Base-by-base conservation (phyloP, 306 rosid genomes). In the Cicer pinnatifidum region DNA sequence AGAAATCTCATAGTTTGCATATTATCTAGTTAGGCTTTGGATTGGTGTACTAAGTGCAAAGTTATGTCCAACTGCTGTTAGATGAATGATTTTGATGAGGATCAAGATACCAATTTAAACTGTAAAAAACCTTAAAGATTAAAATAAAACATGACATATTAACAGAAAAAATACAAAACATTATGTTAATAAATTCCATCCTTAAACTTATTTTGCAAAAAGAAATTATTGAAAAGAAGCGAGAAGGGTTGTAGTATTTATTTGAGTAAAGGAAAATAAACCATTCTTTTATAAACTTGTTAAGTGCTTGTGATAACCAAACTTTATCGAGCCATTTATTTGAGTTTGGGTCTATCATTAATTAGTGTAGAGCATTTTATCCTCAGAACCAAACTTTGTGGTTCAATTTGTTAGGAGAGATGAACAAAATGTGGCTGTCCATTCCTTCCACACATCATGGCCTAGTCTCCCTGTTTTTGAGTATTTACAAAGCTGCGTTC, bases 261-360 rank as follows among this genome's bases (percentile, higher is more conserved):
- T 16, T 39, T 67, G 37, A 62, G 51, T 61, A 61, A 17, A 62
- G 72, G 64, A 47, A 44, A 60, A 60, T 17, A 35, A 76, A 52
- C 38, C 40, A 56, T 20, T 9, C 45, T 10, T 44, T 53, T 61
- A 44, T 60, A 51, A 53, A 9, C 16, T 11, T 10, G 40, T 62
- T 50, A n/a, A 66, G 20, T 35, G 13, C 17, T 40, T 11, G 28
- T 40, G 28, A 60, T 39, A 66, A 19, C 54, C 16, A 23, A 33
- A 13, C 16, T 50, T 50, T 50, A 20, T 13, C 13, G 20, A 50
- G 10, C 20, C 20, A 6, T 50, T 50, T 13, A 50, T 50, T 2
- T 50, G 20, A 50, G 56, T 13, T 46, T 13, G 9, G 4, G 56
- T 50, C 19, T 50, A 50, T 13, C 15, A 13, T 28, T 28, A 50